Conservation (phyloP, 768 basidiomycete species). For the Sarcodon aspratus region DNA sequence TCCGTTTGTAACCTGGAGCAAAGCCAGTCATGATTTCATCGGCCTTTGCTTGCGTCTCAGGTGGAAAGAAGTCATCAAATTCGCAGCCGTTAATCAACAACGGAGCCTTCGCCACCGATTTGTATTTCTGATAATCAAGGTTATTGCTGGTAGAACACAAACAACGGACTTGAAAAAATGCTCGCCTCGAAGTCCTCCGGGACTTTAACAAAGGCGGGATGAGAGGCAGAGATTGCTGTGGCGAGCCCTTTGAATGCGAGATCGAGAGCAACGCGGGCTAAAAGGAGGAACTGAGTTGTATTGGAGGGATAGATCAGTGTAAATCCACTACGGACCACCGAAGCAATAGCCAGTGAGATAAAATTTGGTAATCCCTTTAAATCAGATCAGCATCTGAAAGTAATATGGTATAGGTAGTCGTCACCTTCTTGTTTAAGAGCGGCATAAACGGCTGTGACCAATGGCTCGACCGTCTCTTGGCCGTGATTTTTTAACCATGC, state of each 20-base stretch:
- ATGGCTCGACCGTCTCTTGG: constrained; percentile 19
- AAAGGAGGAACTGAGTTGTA: too few relatives aligned
- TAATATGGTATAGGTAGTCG: too few relatives aligned
- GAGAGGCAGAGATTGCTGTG: constrained; percentile 36
- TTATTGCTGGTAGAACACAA: background rate
- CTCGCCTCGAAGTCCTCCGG: constrained; percentile 53
- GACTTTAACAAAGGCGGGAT: constrained; percentile 49
- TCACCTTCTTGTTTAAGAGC: constrained; percentile 25
- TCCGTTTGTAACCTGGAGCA: constrained; percentile 24
- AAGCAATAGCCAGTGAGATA: constrained; percentile 63
- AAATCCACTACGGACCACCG: constrained; percentile 22
- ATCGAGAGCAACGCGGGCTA: constrained; percentile 43
- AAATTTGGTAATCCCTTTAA: constrained; percentile 43
- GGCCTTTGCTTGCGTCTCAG: constrained; percentile 18
- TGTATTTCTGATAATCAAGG: constrained; percentile 17
- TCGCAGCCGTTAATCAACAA: constrained; percentile 32
- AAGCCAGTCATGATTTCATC: constrained; percentile 25
- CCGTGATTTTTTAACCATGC: constrained; percentile 25
- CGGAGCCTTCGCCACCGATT: constrained; percentile 21
- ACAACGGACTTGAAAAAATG: background rate
- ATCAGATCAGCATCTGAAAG: constrained; percentile 25
- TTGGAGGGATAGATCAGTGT: too few relatives aligned
- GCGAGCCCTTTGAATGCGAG: constrained; percentile 45
- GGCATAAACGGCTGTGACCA: constrained; percentile 24
- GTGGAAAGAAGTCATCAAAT: constrained; percentile 20